Percentiles rank a stretch among this genome's conserved stretches.
These are phyloP conservation scores for Pittosporum tobira DNA, from an alignment of 129 eudicot species.

Conservation along the genomic window DNA sequence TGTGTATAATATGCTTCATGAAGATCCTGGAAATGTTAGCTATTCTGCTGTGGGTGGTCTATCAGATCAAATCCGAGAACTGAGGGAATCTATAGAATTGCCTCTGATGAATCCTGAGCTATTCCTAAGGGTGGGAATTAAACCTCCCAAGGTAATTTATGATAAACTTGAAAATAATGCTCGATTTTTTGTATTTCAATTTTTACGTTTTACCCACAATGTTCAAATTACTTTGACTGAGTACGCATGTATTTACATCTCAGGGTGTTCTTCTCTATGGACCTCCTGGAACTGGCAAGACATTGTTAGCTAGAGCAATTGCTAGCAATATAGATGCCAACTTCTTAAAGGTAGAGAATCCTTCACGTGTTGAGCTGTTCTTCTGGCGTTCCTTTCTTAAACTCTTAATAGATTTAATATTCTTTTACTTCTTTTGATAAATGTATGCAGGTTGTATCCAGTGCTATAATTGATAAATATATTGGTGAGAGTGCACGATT, in stretches of 20 bases:
- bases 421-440: neutral
- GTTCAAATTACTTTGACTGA: too few species aligned
- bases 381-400: neutral
- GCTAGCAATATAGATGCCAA: constrained; percentile 98
- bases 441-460: constrained; percentile 75
- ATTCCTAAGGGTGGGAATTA: constrained; percentile 89
- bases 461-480: constrained; percentile 95
- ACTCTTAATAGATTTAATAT: neutral
- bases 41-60: constrained; percentile 97
- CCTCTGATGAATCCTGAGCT: constrained; percentile 99
- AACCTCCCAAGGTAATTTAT: constrained; percentile 83
- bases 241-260: too few species aligned
- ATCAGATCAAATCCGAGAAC: constrained; percentile 91
- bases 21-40: constrained; percentile 96
- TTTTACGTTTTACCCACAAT: too few species aligned
- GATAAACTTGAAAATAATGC: neutral
- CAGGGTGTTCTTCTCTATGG: constrained; percentile 99
- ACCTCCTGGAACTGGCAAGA: constrained; percentile 99
- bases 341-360: constrained; percentile 77
- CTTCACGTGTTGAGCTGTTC: neutral
- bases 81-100: constrained; percentile 90
- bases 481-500: constrained; percentile 98
- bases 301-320: constrained; percentile 86
- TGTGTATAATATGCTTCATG: constrained; percentile 96
- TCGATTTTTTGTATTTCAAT: too few species aligned